Conservation (phyloP, 192 early-diverging fungal species). For the Backusella morwellensis region DNA sequence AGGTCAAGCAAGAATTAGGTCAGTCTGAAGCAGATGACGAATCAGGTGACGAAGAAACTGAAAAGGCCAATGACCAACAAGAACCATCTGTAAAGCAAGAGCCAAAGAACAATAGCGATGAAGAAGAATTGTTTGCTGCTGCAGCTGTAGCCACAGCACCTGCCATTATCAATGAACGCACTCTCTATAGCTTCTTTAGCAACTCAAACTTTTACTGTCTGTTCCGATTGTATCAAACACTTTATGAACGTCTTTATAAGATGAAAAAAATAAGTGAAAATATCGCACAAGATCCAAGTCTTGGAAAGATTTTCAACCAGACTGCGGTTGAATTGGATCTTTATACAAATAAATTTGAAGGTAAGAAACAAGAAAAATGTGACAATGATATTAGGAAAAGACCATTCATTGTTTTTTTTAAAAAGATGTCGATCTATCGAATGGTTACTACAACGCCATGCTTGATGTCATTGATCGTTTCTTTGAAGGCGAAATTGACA, state of each 20-base stretch:
- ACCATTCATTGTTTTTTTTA: background rate
- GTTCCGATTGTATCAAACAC: constrained; percentile 82
- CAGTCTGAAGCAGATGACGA: background rate
- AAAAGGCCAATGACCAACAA: background rate
- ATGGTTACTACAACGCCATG: constrained; percentile 76
- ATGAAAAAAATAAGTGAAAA: background rate
- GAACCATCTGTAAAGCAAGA: constrained; percentile 2
- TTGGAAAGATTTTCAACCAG: background rate
- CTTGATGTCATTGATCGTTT: constrained; percentile 71
- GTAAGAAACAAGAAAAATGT: background rate
- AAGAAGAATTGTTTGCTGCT: constrained; percentile 15
- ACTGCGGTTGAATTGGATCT: constrained; percentile 7
- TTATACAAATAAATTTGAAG: background rate
- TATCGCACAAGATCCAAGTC: constrained; percentile 14
- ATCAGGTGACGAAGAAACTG: constrained; percentile 11
- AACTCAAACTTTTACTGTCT: constrained; percentile 87
- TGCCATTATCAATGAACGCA: constrained; percentile 27
- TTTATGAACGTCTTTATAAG: background rate
- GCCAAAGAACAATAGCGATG: background rate
- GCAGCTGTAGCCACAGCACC: constrained; percentile 28
- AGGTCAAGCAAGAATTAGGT: background rate
- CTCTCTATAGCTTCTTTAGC: constrained; percentile 72
- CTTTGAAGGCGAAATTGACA: constrained; percentile 77
- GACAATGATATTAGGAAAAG: background rate
- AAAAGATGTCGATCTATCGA: constrained; percentile 48